Conservation (phyloP, 352 stramenopile species). For the Globisporangium okanoganense region DNA sequence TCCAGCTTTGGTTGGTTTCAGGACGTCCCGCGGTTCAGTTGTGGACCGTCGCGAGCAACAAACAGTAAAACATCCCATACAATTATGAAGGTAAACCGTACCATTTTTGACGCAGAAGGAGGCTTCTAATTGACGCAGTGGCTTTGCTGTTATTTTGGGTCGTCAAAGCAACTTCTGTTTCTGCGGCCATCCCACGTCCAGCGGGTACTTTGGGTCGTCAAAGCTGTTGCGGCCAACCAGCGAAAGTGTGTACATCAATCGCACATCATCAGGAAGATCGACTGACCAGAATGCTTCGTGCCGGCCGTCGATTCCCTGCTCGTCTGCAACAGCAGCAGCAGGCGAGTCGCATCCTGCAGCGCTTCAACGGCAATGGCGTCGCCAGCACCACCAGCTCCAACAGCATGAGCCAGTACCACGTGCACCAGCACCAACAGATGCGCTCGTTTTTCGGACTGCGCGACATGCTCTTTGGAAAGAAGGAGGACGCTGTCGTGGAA, state of each 20-base stretch:
- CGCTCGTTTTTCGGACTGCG: slow-evolving; percentile 63
- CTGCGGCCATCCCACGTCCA: slow-evolving; percentile 7
- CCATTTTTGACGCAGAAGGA: not conserved
- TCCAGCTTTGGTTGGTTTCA: slow-evolving; percentile 16
- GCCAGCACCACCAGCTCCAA: not conserved
- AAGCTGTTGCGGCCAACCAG: not conserved
- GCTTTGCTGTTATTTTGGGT: not conserved
- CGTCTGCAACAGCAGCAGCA: slow-evolving; percentile 9
- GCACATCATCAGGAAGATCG: slow-evolving; percentile 6
- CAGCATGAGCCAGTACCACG: slow-evolving; percentile 3
- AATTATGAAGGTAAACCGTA: not conserved
- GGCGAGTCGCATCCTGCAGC: not conserved
- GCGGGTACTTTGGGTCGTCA: slow-evolving; percentile 1
- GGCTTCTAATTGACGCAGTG: slow-evolving; percentile 4
- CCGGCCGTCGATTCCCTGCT: slow-evolving; percentile 17
- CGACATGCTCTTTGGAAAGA: slow-evolving; percentile 59
- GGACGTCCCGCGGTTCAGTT: not conserved
- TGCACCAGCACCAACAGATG: slow-evolving; percentile 20
- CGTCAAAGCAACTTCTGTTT: not conserved
- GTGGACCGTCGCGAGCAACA: not conserved
- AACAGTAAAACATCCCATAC: not conserved
- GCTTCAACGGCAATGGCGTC: slow-evolving; percentile 6
- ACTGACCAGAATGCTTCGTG: slow-evolving; percentile 15
- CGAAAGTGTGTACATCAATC: not conserved
- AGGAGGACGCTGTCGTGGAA: slow-evolving; percentile 20